These are phyloP conservation scores for Cladobotryum protrusum DNA, from an alignment of 2,329 filamentous ascomycete species.

Conservation along the genomic window DNA sequence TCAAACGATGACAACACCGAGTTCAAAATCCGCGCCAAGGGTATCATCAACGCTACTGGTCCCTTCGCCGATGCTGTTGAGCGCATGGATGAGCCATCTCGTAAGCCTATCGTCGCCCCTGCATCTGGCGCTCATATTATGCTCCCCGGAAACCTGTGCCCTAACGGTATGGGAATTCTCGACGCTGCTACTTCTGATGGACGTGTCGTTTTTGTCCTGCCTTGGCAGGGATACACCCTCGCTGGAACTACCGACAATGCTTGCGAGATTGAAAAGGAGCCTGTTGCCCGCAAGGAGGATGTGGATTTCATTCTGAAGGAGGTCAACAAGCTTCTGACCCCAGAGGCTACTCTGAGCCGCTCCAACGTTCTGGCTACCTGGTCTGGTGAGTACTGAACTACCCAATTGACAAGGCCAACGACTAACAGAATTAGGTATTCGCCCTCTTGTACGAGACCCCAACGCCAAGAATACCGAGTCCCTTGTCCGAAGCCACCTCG, in stretches of 20 bases:
- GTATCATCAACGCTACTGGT: slow-evolving; percentile 77
- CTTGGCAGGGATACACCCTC: slow-evolving; percentile 82
- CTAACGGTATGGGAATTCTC: slow-evolving; percentile 74
- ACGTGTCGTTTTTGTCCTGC: slow-evolving; percentile 82
- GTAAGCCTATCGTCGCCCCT: slow-evolving; percentile 69
- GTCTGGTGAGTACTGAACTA: slow-evolving; percentile 52
- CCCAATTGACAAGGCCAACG: neutral
- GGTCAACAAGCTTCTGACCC: slow-evolving; percentile 67
- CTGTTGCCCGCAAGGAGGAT: slow-evolving; percentile 67
- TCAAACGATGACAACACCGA: slow-evolving; percentile 49
- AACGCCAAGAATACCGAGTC: slow-evolving; percentile 77
- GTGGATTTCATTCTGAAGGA: slow-evolving; percentile 79
- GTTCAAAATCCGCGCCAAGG: slow-evolving; percentile 70
- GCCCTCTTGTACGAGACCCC: slow-evolving; percentile 73
- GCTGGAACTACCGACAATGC: slow-evolving; percentile 77
- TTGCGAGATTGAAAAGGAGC: slow-evolving; percentile 60
- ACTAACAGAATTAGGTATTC: slow-evolving; percentile 45
- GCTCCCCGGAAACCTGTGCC: slow-evolving; percentile 72
- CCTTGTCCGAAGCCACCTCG: slow-evolving; percentile 74
- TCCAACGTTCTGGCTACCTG: slow-evolving; percentile 75
- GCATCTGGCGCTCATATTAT: slow-evolving; percentile 79
- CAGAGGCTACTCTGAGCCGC: slow-evolving; percentile 67
- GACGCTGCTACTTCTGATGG: slow-evolving; percentile 77
- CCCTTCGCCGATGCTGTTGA: slow-evolving; percentile 76
- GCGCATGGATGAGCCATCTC: slow-evolving; percentile 67